Evolutionary conservation across 768 basidiomycete species (phyloP).

Genomic region (Lyophyllum shimeji): DNA sequence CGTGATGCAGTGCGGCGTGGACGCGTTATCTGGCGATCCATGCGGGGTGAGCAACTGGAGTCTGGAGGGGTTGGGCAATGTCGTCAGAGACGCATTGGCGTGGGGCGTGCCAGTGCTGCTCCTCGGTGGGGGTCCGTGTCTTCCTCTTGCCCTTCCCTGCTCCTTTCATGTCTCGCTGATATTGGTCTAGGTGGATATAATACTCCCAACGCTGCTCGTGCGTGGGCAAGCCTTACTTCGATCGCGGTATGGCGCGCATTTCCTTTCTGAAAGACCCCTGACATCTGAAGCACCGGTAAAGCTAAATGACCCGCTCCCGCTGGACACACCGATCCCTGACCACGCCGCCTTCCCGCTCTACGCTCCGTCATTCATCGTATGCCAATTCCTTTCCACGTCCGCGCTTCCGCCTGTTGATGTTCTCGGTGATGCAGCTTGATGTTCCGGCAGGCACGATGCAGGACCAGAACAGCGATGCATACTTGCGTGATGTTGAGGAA

Average conservation of each 20-base stretch:
- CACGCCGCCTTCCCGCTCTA: slow-evolving; percentile 73
- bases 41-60: slow-evolving; percentile 74
- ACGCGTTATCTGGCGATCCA: slow-evolving; percentile 85
- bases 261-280: not conserved
- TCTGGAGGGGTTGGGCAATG: slow-evolving; percentile 57
- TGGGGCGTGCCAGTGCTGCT: slow-evolving; percentile 35
- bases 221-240: slow-evolving; percentile 83
- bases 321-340: slow-evolving; percentile 74
- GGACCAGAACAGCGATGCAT: slow-evolving; percentile 68
- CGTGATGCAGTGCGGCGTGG: slow-evolving; percentile 84
- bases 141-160: not conserved
- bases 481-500: slow-evolving; percentile 45
- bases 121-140: slow-evolving; percentile 69
- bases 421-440: slow-evolving; percentile 45
- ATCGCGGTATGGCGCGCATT: slow-evolving; percentile 52
- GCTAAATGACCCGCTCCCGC: slow-evolving; percentile 52
- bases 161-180: slow-evolving; percentile 12
- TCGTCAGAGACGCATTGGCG: slow-evolving; percentile 43
- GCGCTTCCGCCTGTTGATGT: not conserved
- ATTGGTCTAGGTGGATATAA: slow-evolving; percentile 73
- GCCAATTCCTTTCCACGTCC: slow-evolving; percentile 3
- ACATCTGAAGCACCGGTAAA: slow-evolving; percentile 23
- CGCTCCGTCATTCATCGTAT: slow-evolving; percentile 71
- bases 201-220: slow-evolving; percentile 79
- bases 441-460: slow-evolving; percentile 70